Percentiles rank a stretch among this genome's conserved stretches.
Conservation (phyloP, 2,329 filamentous ascomycete genomes). For the Hysterium pulicare region DNA sequence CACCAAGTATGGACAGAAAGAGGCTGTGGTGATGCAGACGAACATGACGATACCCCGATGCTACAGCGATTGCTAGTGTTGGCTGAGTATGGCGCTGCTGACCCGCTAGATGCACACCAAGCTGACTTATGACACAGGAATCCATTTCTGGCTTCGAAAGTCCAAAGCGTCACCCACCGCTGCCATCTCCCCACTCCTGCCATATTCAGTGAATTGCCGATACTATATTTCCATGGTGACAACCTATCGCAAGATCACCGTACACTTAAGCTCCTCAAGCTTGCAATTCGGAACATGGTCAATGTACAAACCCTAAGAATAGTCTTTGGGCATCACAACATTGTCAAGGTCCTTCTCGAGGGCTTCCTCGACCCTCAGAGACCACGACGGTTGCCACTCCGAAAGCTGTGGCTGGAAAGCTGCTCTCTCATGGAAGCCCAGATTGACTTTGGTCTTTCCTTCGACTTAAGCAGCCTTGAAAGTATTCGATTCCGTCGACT, state of each 20-base stretch:
- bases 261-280: constrained; percentile 37
- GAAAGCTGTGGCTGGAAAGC: constrained; percentile 46
- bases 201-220: constrained; percentile 43
- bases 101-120: too few species aligned
- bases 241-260: constrained; percentile 40
- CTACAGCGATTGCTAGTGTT: constrained; percentile 43
- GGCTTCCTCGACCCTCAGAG: constrained; percentile 37
- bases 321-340: constrained; percentile 42
- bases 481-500: constrained; percentile 42
- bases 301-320: constrained; percentile 45
- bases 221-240: constrained; percentile 36
- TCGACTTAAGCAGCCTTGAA: constrained; percentile 34
- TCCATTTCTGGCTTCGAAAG: constrained; percentile 40
- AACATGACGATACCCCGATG: constrained; percentile 43
- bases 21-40: constrained; percentile 13
- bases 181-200: constrained; percentile 46
- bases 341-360: constrained; percentile 39
- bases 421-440: constrained; percentile 34
- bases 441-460: constrained; percentile 12
- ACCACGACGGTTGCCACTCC: constrained; percentile 27
- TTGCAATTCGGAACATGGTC: constrained; percentile 39
- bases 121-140: constrained; percentile 27
- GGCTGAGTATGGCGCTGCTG: constrained; percentile 38
- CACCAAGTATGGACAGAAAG: background rate
- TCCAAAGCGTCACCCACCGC: constrained; percentile 43